Evolutionary conservation across 2,329 filamentous ascomycete species (phyloP).

Genomic region (Colletotrichum paranaense): DNA sequence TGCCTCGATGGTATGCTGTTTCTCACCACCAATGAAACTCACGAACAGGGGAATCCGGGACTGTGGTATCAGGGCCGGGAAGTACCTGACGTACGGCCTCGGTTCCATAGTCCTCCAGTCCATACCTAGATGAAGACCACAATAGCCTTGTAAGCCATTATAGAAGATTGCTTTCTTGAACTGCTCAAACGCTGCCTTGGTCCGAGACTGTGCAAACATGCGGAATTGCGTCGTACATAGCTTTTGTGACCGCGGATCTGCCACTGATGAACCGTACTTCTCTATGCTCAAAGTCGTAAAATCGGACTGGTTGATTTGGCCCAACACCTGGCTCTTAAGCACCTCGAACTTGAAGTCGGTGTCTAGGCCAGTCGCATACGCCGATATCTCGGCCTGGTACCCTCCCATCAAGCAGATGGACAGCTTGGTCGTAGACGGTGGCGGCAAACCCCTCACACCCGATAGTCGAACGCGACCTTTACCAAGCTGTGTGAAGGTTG

Average conservation of each 20-base stretch:
- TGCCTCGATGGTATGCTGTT: not conserved
- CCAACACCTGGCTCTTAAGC: slow-evolving; percentile 41
- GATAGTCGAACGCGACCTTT: slow-evolving; percentile 48
- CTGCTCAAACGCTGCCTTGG: slow-evolving; percentile 37
- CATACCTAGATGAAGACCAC: slow-evolving; percentile 47
- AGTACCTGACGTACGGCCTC: slow-evolving; percentile 42
- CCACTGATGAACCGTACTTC: slow-evolving; percentile 40
- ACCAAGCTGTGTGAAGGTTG: slow-evolving; percentile 49
- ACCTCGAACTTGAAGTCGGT: slow-evolving; percentile 43
- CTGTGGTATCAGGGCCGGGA: slow-evolving; percentile 45
- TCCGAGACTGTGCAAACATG: slow-evolving; percentile 50
- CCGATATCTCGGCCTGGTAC: slow-evolving; percentile 48
- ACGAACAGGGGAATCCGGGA: slow-evolving; percentile 35
- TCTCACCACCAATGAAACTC: slow-evolving; percentile 37
- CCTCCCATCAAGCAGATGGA: slow-evolving; percentile 51
- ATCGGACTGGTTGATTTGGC: slow-evolving; percentile 37
- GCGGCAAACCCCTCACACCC: slow-evolving; percentile 50
- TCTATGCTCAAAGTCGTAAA: slow-evolving; percentile 45
- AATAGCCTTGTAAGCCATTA: slow-evolving; percentile 47
- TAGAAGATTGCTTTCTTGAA: slow-evolving; percentile 41
- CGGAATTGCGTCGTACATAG: slow-evolving; percentile 54
- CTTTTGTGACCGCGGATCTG: slow-evolving; percentile 45
- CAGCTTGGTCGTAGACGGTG: slow-evolving; percentile 53
- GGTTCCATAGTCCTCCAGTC: slow-evolving; percentile 50
- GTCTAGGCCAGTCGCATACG: slow-evolving; percentile 40